Conservation (phyloP, 495 filamentous ascomycete genomes). For the Aspergillus ostianus region DNA sequence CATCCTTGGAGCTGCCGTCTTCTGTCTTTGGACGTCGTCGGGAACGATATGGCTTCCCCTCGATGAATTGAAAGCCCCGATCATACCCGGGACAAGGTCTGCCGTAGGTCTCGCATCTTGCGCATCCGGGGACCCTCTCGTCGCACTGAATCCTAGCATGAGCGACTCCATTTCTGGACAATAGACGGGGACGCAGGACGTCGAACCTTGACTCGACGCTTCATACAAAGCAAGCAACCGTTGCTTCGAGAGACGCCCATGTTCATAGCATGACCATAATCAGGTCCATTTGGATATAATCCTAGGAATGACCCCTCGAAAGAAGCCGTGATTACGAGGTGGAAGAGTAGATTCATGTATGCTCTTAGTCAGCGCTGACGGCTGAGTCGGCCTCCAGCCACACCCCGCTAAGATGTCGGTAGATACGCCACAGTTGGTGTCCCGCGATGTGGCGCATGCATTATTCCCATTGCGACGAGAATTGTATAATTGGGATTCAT, state of each 20-base stretch:
- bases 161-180: not conserved
- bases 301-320: not conserved
- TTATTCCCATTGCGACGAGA: not conserved
- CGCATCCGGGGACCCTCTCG: constrained; percentile 30
- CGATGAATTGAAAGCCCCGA: constrained; percentile 34
- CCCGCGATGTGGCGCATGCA: not conserved
- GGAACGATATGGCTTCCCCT: constrained; percentile 32
- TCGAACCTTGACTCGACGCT: constrained; percentile 34
- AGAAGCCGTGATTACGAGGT: not conserved
- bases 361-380: no score
- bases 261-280: not conserved
- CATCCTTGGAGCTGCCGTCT: not conserved
- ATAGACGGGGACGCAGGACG: not conserved
- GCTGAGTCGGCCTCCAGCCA: constrained; percentile 1
- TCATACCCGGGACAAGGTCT: constrained; percentile 36
- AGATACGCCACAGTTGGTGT: not conserved
- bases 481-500: no score
- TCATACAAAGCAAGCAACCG: constrained; percentile 49
- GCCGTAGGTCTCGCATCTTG: constrained; percentile 35
- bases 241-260: constrained; percentile 51
- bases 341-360: not conserved
- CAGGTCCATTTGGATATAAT: not conserved
- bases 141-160: constrained; percentile 27
- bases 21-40: constrained; percentile 16
- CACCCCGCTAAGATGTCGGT: no score